These are phyloP conservation scores for Tuctoria greenei DNA, from an alignment of 176 grass and related monocot species.

Conservation along the genomic window DNA sequence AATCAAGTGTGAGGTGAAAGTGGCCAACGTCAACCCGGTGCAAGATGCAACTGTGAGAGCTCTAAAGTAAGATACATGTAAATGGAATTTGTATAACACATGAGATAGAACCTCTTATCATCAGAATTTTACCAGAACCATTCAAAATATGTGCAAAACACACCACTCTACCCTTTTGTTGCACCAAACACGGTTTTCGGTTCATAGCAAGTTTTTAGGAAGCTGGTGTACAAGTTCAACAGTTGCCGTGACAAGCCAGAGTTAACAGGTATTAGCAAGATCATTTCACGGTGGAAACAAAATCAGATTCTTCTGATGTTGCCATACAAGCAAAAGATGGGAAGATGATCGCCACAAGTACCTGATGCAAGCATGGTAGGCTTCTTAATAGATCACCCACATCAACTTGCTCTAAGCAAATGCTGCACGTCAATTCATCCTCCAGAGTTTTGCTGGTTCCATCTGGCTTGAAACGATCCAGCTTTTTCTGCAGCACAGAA, in stretches of 20 bases:
- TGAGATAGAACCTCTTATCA: too few species aligned
- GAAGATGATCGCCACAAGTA: conserved; percentile 36
- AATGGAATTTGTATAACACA: too few species aligned
- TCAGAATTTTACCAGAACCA: too few species aligned
- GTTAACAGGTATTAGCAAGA: neutral
- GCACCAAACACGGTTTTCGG: too few species aligned
- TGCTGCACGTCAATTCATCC: conserved; percentile 86
- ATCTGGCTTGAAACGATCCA: conserved; percentile 49
- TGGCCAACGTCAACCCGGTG: too few species aligned
- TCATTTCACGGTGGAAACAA: conserved; percentile 1
- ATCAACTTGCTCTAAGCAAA: conserved; percentile 93
- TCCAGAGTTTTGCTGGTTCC: conserved; percentile 51
- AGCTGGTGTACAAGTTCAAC: too few species aligned
- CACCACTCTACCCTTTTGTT: too few species aligned
- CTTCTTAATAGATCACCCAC: conserved; percentile 79
- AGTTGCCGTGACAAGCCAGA: too few species aligned
- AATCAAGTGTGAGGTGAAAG: neutral
- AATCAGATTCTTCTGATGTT: neutral
- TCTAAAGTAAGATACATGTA: too few species aligned
- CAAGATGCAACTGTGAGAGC: too few species aligned
- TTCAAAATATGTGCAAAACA: too few species aligned
- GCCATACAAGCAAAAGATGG: conserved; percentile 20
- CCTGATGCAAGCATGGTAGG: conserved; percentile 96
- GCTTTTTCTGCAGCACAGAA: conserved; percentile 61
- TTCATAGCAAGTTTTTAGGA: too few species aligned